These are phyloP conservation scores for Starmera quercuum DNA, from an alignment of 805 yeast species.

Conservation along the genomic window DNA sequence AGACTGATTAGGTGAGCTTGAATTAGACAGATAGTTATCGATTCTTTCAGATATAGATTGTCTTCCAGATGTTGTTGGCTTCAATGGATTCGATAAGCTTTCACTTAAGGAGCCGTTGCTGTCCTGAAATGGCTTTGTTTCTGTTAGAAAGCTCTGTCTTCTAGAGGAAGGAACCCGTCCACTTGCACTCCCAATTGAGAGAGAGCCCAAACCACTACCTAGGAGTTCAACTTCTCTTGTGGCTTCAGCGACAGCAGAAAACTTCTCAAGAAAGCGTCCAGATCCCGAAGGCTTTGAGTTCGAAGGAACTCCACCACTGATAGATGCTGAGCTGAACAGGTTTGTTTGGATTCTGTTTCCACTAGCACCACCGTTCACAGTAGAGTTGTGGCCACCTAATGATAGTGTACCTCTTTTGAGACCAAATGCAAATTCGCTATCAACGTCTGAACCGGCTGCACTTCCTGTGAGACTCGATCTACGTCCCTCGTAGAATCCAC, in stretches of 20 bases:
- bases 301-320: slow-evolving; percentile 39
- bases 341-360: slow-evolving; percentile 26
- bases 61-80: slow-evolving; percentile 8
- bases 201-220: slow-evolving; percentile 33
- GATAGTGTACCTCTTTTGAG: slow-evolving; percentile 40
- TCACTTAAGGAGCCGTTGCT: slow-evolving; percentile 19
- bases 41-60: slow-evolving; percentile 43
- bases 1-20: slow-evolving; percentile 38
- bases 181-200: slow-evolving; percentile 24
- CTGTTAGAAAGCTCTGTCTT: slow-evolving; percentile 42
- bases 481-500: too few species aligned
- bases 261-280: slow-evolving; percentile 51
- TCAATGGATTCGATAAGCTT: slow-evolving; percentile 16
- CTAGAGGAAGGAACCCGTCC: slow-evolving; percentile 34
- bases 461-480: slow-evolving; percentile 24
- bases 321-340: slow-evolving; percentile 52
- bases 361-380: slow-evolving; percentile 14
- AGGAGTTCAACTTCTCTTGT: slow-evolving; percentile 56
- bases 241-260: slow-evolving; percentile 59
- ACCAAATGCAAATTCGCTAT: slow-evolving; percentile 33
- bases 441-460: slow-evolving; percentile 29
- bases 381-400: slow-evolving; percentile 23
- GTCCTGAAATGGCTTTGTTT: slow-evolving; percentile 12
- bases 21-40: slow-evolving; percentile 40
- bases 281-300: slow-evolving; percentile 18